These are phyloP conservation scores for Phytophthora cryptogea DNA, from an alignment of 352 stramenopile species.

Conservation along the genomic window DNA sequence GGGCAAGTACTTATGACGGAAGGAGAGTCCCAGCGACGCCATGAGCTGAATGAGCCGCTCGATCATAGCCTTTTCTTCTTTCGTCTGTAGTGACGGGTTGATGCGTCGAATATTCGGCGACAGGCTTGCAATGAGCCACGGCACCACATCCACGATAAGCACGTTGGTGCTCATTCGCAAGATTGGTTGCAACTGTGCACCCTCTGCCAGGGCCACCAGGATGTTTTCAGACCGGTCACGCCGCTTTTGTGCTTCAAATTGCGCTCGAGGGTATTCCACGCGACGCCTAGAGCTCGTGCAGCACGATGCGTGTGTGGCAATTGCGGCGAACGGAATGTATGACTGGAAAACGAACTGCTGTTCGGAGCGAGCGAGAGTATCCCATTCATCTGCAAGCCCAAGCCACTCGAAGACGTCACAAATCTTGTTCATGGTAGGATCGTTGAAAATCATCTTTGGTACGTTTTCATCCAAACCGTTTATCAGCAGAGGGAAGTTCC, in stretches of 20 bases:
- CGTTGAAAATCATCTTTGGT: conserved; percentile 87
- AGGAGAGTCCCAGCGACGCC: conserved; percentile 77
- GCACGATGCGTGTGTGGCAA: conserved; percentile 71
- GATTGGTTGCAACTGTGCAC: conserved; percentile 60
- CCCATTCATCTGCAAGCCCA: conserved; percentile 75
- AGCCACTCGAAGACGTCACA: conserved; percentile 86
- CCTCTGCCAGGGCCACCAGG: conserved; percentile 62
- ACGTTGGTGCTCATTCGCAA: conserved; percentile 61
- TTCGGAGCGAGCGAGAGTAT: conserved; percentile 56
- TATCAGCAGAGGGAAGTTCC: conserved; percentile 81
- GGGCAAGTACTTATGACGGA: conserved; percentile 64
- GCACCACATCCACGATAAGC: conserved; percentile 76
- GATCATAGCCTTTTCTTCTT: conserved; percentile 73
- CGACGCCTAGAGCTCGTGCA: conserved; percentile 74
- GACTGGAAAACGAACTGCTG: conserved; percentile 74
- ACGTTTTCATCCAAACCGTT: conserved; percentile 91
- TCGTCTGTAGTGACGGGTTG: conserved; percentile 59
- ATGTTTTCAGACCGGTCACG: conserved; percentile 71
- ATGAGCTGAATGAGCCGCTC: conserved; percentile 77
- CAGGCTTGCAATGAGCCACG: conserved; percentile 69
- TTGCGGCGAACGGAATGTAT: conserved; percentile 76
- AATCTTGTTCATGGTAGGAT: conserved; percentile 88
- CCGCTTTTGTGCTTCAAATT: conserved; percentile 63
- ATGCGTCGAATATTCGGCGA: conserved; percentile 66
- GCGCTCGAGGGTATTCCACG: conserved; percentile 70